Evolutionary conservation across 75 land plant species (phyloP).

Genomic region (Selaginella tamariscina): DNA sequence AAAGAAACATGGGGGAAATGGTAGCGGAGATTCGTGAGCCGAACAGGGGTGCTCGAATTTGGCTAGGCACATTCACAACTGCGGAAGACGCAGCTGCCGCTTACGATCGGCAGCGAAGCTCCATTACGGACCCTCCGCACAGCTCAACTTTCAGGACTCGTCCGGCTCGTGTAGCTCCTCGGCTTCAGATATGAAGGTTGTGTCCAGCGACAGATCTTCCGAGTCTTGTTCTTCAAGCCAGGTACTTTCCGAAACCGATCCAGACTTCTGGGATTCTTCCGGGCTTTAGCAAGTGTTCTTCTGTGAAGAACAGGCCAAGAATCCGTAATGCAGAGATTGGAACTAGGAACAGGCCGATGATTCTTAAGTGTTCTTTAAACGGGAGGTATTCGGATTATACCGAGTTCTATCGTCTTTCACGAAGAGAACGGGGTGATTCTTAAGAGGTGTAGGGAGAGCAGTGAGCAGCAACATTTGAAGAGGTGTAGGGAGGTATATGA

Average conservation of each 20-base stretch:
- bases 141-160: background rate
- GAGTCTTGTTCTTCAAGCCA: too few species aligned
- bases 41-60: background rate
- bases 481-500: too few species aligned
- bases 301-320: too few species aligned
- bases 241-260: too few species aligned
- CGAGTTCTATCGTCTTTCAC: background rate
- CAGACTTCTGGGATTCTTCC: too few species aligned
- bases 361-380: too few species aligned
- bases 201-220: too few species aligned
- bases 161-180: constrained; percentile 8
- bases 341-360: too few species aligned
- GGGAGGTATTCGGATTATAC: too few species aligned
- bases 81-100: constrained; percentile 9
- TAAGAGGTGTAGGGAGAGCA: background rate
- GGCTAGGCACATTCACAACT: constrained; percentile 11
- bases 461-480: too few species aligned
- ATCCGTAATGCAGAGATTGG: too few species aligned
- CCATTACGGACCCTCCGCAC: constrained; percentile 1
- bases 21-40: constrained; percentile 12
- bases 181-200: background rate
- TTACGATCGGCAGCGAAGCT: constrained; percentile 10
- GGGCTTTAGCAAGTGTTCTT: too few species aligned
- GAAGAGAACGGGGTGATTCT: background rate
- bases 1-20: background rate